Base-by-base conservation (phyloP, 768 basidiomycete genomes). In the Mycena rosella region DNA sequence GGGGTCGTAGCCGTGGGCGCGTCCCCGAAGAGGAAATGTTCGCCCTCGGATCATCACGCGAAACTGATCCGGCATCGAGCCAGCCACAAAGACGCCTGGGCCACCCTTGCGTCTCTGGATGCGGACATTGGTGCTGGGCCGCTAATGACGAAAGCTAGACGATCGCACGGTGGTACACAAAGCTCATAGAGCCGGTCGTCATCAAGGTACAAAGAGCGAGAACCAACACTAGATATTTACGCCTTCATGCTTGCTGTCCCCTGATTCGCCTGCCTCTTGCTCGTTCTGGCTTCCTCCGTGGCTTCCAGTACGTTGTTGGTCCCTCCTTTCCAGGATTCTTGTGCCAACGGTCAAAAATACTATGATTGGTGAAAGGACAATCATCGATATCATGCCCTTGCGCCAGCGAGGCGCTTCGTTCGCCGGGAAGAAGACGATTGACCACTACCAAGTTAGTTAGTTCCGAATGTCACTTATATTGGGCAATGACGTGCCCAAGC, bases 111-210 rank as follows among this genome's bases (percentile, higher is more conserved):
- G 91, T 92, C 17, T 87, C 92, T 47, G 94, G 93, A 5, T 95
- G 93, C 78, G 93, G 94, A 0, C 94, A 95, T 79, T 86, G 85
- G 70, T 95, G 93, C 71, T 94, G 92, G 92, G 87, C 86, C 18
- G 81, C 83, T 6, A 80, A 75, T 63, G 74, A 73, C 18, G 71
- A 53, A 48, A 63, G 54, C 15, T 60, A 32, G 15, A 26, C 59
- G 8, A 20, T 40, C 45, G 15, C 5, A 18, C 10, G 3, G 3
- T 26, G n/a, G 13, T 2, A 26, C 4, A 14, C 13, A 9, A 5
- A 18, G 13, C 38, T 40, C 26, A 34, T 3, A 47, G 24, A n/a
- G 17, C 3, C 15, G 27, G 8, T 26, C 22, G 14, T 48, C 22
- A 30, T 34, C 9, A 26, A 40, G 24, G n/a, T 27, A 34, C 9